Evolutionary conservation across 805 yeast species (phyloP), one percentile per base, ranked within the genome.

Genomic region (Yarrowia keelungensis): DNA sequence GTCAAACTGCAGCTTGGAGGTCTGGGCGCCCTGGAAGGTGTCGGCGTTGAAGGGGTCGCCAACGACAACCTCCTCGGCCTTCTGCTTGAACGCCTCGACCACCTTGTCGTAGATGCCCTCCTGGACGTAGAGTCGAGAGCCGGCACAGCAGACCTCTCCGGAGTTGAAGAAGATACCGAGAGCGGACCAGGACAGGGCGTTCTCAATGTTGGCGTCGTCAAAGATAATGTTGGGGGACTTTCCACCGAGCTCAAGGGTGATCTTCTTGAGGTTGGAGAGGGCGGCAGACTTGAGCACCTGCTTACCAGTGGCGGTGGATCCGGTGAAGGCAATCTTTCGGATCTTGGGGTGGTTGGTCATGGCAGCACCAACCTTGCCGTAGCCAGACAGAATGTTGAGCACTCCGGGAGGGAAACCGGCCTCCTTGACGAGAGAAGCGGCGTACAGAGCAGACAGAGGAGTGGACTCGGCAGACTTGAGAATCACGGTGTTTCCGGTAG

Each of bases 121-220:
- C 79, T 94, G 97, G 70, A 92, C 89, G 78, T 90, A 90, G 72
- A 92, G 81, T 81, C 98, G 87, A 61, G 97, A 92, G 74, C 97
- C 94, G 39, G 97, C 97, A 75, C 93, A 89, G 81, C 98, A 93
- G 69, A 92, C 95, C 82, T 93, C 97, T 80, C 98, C 98, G 76
- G 93, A 87, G 84, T 93, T 93, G 84, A 85, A 91, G 85, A 90
- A 90, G 75, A 92, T 90, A 78, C 97, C 97, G 68, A 84, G 78
- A 56, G 90, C 84, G 72, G 91, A 87, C 82, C 87, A 85, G 71
- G 86, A 83, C 56, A 90, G 89, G 64, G 97, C 92, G 75, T 83
- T 82, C 54, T 89, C 88, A 69, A 93, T 76, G 78, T 93, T 87
- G 69, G 95, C 94, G 76, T 93, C 98, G 75, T 89, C 88, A 76